Base-by-base conservation (phyloP, 257 asterid genomes). In the Solanum okadae region DNA sequence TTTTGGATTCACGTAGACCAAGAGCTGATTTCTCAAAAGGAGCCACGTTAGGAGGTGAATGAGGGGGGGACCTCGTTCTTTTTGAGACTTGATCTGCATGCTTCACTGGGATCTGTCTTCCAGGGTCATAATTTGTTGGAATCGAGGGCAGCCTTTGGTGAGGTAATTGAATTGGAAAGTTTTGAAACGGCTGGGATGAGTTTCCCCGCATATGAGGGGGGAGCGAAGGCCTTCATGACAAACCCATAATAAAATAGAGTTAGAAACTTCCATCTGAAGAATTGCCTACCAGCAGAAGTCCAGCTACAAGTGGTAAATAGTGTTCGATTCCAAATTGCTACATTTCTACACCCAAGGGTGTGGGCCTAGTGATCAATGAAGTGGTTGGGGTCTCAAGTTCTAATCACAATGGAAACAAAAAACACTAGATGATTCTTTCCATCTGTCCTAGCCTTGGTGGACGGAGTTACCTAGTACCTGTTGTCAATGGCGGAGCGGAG, bases 1-100 rank as follows among this genome's bases (percentile, higher is more conserved):
- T 94, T 92, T 76, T 91, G 44, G 88, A 88, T 85, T 87, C 91
- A 88, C 90, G 90, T 37, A 78, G 88, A 86, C 88, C 86, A 68
- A 78, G 81, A 87, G 83, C 87, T 87, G 93, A 89, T 71, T 91
- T 89, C 29, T 88, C 92, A 5, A 81, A 52, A 63, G 93, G 90
- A 88, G 87, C 91, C 81, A 86, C 92, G 83, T 88, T 35, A 3
- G 87, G 83, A 87, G 93, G 84, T 63, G 92, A 90, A 78, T 56
- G 87, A 88, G 94, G 90, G 56, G 99, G 98, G 46, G 98, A 95
- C 91, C 98, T 97, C 77, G 94, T 91, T 91, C 96, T 90, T 89
- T 94, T 97, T 70, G 94, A 89, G 87, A 86, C 93, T 84, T 92
- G 95, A 89, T 93, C 94, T 22, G 88, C 91, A 91, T 91, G 88